phyloP scores from a whole-genome alignment of 1,284 basidiomycete species.

The Butyriboletus regius region DNA sequence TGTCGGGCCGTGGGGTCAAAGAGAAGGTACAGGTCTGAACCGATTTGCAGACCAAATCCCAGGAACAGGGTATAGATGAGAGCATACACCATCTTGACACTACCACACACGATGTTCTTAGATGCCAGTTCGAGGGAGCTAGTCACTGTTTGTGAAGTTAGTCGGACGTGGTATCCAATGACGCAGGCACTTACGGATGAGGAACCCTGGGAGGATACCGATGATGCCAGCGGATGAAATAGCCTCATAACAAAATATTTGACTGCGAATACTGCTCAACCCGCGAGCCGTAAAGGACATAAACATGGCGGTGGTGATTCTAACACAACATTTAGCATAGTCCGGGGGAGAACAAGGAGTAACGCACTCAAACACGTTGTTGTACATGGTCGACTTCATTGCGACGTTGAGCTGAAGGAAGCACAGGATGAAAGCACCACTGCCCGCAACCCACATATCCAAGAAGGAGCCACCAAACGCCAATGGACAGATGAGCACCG shows the following conservation, averaged over 20 bases:
- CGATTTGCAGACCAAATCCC: conserved; percentile 82
- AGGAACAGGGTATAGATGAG: conserved; percentile 84
- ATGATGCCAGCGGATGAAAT: conserved; percentile 79
- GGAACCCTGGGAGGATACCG: conserved; percentile 73
- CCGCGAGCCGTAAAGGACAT: conserved; percentile 75
- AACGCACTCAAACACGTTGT: conserved; percentile 83
- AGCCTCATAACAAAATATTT: conserved; percentile 80
- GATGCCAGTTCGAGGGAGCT: conserved; percentile 82
- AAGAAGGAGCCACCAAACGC: conserved; percentile 79
- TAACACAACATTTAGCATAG: conserved; percentile 30
- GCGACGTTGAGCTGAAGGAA: conserved; percentile 67
- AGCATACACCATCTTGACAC: conserved; percentile 84
- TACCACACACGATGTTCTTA: conserved; percentile 80
- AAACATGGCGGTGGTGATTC: conserved; percentile 74
- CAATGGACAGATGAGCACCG: conserved; percentile 69
- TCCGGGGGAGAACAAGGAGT: not conserved
- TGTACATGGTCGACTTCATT: conserved; percentile 68
- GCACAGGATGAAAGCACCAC: conserved; percentile 57
- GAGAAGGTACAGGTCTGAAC: conserved; percentile 77
- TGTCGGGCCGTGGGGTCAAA: conserved; percentile 58
- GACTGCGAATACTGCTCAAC: conserved; percentile 63
- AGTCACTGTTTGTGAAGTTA: conserved; percentile 49
- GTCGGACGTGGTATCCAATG: conserved; percentile 9
- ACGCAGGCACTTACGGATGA: conserved; percentile 54
- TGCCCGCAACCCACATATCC: conserved; percentile 74